phyloP scores from a whole-genome alignment of 106 monocot species.

The Dactylorhiza incarnata region DNA sequence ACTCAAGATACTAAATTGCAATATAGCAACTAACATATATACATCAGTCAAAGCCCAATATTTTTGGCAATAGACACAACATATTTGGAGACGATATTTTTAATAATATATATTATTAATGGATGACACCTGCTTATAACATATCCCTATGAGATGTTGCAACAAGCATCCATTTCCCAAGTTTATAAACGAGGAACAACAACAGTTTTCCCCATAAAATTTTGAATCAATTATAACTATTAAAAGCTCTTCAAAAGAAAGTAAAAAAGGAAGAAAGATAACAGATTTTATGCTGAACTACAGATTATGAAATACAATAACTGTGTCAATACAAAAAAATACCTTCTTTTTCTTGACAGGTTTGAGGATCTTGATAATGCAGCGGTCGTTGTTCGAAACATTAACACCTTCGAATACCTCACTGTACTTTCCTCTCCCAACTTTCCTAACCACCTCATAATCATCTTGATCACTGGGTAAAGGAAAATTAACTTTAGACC shows the following conservation, averaged over 20 bases:
- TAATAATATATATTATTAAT: neutral
- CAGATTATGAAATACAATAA: neutral
- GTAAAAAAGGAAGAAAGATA: neutral
- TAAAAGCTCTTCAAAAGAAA: neutral
- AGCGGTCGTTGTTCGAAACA: slow-evolving; percentile 38
- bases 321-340: neutral
- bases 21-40: neutral
- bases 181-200: neutral
- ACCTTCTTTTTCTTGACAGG: slow-evolving; percentile 89
- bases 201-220: neutral
- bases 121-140: neutral
- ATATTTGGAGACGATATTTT: neutral
- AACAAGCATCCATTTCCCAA: neutral
- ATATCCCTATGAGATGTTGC: neutral
- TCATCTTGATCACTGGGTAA: slow-evolving; percentile 61
- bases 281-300: neutral
- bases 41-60: neutral
- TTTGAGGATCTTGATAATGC: slow-evolving; percentile 75
- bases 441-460: slow-evolving; percentile 78
- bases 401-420: slow-evolving; percentile 78
- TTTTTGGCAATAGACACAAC: neutral
- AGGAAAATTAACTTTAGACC: neutral
- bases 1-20: neutral
- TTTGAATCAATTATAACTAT: neutral
- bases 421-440: slow-evolving; percentile 78